Base-by-base conservation (phyloP, 176 grass and related monocot species). In the Ensete ventricosum region DNA sequence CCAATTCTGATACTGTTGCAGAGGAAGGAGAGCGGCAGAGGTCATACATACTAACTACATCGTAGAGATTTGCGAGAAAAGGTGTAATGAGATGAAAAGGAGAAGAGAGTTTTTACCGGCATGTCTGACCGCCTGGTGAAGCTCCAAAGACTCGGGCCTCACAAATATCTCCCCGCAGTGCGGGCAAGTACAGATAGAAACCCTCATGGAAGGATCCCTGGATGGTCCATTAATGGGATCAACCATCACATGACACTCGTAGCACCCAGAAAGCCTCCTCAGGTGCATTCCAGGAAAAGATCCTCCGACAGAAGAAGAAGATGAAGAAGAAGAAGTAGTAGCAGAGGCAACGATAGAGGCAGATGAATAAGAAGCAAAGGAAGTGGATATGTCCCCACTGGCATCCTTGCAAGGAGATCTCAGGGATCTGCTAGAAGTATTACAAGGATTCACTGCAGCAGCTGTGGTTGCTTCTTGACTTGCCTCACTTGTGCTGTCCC, bases 251-350 rank as follows among this genome's bases (percentile, higher is more conserved):
- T 92, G 89, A 78, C 81, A 88, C 69, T 92, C 76, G 53, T 87
- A 90, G 82, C 89, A 92, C n/a, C 89, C 83, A 1, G 87, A 88
- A 49, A 90, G 73, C 78, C 88, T 96, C 81, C 85, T 89, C 65
- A 96, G 67, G 58, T 87, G 91, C 85, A 81, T 75, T 0, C 75
- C 77, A 12, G 83, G 65, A 69, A 92, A 90, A 3, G 76, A 90
- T 3, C 80, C 81, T 2, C 83, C 87, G 66, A 88, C 53, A 52
- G 89, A 85, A 55, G 89, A 88, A 9, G 20, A 62, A n/a, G 27
- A 69, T 2, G 67, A 69, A 1, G 29, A 50, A 1, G 66, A 50
- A 9, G 67, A 48, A 1, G 66, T 17, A 2, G 67, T 48, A 66
- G 63, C 21, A 69, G 67, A 43, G 25, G 34, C 67, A 17, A 17